Evolutionary conservation across 2,329 filamentous ascomycete species (phyloP), one percentile per base, ranked within the genome.

Genomic region (Stylonectria norvegica): DNA sequence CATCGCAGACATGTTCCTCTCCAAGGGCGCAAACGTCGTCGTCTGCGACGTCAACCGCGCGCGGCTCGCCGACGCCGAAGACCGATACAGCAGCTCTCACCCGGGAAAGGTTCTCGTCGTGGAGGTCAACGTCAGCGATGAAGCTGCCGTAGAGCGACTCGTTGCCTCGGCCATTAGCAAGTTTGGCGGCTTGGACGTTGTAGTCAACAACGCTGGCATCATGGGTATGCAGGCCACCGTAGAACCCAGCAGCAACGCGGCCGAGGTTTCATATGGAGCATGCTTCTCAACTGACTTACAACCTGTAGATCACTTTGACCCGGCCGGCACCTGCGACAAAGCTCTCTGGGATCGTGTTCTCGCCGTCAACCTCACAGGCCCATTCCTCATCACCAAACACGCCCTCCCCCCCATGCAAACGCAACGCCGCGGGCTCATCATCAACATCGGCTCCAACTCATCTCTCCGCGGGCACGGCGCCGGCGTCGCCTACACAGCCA

Each of bases 231-330:
- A n/a, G n/a, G n/a, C n/a, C n/a, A n/a, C n/a, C n/a, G n/a, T n/a
- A n/a, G n/a, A n/a, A n/a, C n/a, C n/a, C n/a, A n/a, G n/a, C n/a
- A n/a, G n/a, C n/a, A n/a, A n/a, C n/a, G n/a, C n/a, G n/a, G n/a
- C n/a, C n/a, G n/a, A n/a, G n/a, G n/a, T n/a, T n/a, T n/a, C n/a
- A n/a, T n/a, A n/a, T n/a, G n/a, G n/a, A n/a, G n/a, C n/a, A n/a
- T n/a, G n/a, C n/a, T n/a, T n/a, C n/a, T n/a, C n/a, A n/a, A n/a
- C n/a, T n/a, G n/a, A n/a, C n/a, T n/a, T n/a, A n/a, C n/a, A n/a
- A n/a, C n/a, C n/a, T n/a, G n/a, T 78, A 64, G 78, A 81, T 52
- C 63, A 60, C 19, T 78, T 81, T 48, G 70, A 75, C 30, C 70
- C 75, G 0, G 72, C 72, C 0, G 77, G 71, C 12, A 64, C 66